Evolutionary conservation across 345 rosid species (phyloP), one percentile per base, ranked within the genome.

Genomic region (Pelargonium nanum): DNA sequence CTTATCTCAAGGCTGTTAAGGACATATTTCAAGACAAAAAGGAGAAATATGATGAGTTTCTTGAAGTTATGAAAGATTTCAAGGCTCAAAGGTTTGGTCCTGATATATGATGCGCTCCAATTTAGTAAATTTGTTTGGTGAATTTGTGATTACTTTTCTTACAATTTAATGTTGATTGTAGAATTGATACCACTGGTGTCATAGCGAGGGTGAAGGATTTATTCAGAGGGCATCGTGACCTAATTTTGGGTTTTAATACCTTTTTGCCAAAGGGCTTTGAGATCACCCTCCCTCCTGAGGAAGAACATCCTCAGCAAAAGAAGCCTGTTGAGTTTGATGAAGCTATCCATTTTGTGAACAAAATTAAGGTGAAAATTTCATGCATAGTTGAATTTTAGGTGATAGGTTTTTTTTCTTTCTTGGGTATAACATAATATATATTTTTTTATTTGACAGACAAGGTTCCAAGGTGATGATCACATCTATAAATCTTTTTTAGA

Each of bases 31-130:
- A 83, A 62, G 96, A 93, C 58, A 83, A 84, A 60, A 81, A 82
- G 61, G 99, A 87, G 24, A 89, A 89, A 57, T 93, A 93, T 62
- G 97, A 93, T 30, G 88, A 78, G 44, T 93, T 93, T 70, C 96
- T 93, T 65, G 97, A 89, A 68, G 97, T 93, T 57, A 93, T 93
- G 99, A 93, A 89, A 69, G 97, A 93, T 75, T 93, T 93, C 63
- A 89, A 87, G 78, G 94, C 96, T 60, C 97, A 89, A 65, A 87
- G 97, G 99, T 89, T 55, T 61, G 60, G 13, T 64, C 65, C 25
- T 65, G 40, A 30, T 25, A 61, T 32, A 7, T 48, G 9, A 26
- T 23, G 60, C 30, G 55, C 17, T 15, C 21, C 21, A 21, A 21
- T 19, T 21, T 40, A 17, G 24, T 40, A 15, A 40, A 12, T 40